Evolutionary conservation across 1,139 yeast genomes (phyloP).

Genomic region (Chernovozyma sophiae-reginae): DNA sequence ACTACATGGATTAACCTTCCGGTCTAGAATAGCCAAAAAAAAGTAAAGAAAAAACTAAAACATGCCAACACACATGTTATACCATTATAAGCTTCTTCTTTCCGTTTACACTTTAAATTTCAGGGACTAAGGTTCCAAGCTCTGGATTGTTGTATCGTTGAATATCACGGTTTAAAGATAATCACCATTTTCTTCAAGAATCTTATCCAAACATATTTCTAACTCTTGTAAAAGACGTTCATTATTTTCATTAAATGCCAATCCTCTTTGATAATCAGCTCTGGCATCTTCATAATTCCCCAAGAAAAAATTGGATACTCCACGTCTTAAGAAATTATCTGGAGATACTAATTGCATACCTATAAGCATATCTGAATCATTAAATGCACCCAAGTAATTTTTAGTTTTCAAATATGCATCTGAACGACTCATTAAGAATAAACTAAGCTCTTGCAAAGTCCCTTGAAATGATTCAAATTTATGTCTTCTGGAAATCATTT

Average conservation of each 20-base stretch:
- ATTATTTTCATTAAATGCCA: conserved; percentile 58
- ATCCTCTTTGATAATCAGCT: conserved; percentile 74
- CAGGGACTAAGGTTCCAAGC: too few relatives aligned
- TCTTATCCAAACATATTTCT: conserved; percentile 41
- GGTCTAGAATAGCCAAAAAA: too few relatives aligned
- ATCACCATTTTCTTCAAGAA: conserved; percentile 52
- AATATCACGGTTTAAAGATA: conserved; percentile 21
- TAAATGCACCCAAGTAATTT: conserved; percentile 67
- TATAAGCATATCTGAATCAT: conserved; percentile 74
- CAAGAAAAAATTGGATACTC: conserved; percentile 66
- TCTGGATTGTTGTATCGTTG: too few relatives aligned
- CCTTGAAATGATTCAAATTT: conserved; percentile 83
- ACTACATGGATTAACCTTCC: too few relatives aligned
- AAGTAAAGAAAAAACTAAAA: too few relatives aligned
- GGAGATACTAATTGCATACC: conserved; percentile 65
- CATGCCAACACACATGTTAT: too few relatives aligned
- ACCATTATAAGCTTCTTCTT: too few relatives aligned
- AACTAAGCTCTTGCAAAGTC: conserved; percentile 71
- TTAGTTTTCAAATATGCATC: conserved; percentile 72
- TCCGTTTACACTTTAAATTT: too few relatives aligned
- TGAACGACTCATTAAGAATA: conserved; percentile 73
- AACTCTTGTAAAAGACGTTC: conserved; percentile 37
- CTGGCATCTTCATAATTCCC: conserved; percentile 71
- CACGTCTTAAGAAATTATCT: conserved; percentile 79
- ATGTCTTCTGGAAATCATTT: conserved; percentile 75